Conservation (phyloP, 139 green algal species). For the Chlorella vulgaris region DNA sequence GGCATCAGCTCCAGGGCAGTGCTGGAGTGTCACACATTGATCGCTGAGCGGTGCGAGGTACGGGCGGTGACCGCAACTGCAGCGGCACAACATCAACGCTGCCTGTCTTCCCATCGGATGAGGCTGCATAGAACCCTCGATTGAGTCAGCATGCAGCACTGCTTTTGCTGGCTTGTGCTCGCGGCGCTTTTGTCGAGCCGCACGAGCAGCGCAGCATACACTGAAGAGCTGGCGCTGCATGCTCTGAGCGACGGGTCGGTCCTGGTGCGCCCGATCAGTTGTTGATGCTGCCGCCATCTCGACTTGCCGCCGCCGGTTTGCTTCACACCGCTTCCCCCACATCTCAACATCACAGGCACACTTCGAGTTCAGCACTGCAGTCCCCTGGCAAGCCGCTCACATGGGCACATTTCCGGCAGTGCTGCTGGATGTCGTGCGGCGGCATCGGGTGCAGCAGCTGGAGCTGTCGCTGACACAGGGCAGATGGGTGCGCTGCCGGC, state of each 20-base stretch:
- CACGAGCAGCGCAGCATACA: neutral
- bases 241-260: neutral
- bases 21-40: too few species aligned
- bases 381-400: neutral
- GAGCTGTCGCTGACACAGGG: slow-evolving; percentile 55
- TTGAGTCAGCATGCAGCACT: neutral
- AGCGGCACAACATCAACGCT: too few species aligned
- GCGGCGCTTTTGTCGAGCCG: neutral
- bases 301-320: too few species aligned
- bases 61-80: too few species aligned
- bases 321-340: neutral
- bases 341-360: slow-evolving; percentile 16
- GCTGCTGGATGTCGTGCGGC: neutral
- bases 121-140: too few species aligned
- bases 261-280: neutral
- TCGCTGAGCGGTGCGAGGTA: too few species aligned
- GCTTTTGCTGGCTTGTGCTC: neutral
- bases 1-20: too few species aligned
- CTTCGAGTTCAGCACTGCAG: neutral
- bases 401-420: neutral
- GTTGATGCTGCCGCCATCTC: too few species aligned
- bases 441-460: slow-evolving; percentile 17
- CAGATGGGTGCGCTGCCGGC: slow-evolving; percentile 46
- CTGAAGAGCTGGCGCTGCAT: slow-evolving; percentile 10
- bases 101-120: too few species aligned